Conservation (phyloP, 805 yeast species). For the Nakazawaea holstii region DNA sequence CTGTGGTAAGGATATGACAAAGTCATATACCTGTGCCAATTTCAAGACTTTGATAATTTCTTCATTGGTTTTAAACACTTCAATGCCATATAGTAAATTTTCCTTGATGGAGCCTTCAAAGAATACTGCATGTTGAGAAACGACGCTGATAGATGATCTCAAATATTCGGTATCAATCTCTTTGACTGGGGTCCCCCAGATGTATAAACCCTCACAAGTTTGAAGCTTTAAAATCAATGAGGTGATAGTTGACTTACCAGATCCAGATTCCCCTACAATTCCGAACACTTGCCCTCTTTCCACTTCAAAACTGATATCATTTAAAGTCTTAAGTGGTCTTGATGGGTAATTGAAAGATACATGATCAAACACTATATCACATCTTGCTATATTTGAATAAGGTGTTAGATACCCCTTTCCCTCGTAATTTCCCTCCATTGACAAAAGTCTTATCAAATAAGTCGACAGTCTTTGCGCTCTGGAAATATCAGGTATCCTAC, state of each 20-base stretch:
- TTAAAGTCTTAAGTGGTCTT: constrained; percentile 27
- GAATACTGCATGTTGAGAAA: constrained; percentile 68
- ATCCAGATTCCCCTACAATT: constrained; percentile 81
- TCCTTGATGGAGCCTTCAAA: constrained; percentile 71
- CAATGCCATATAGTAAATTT: constrained; percentile 61
- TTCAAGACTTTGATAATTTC: constrained; percentile 35
- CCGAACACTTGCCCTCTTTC: constrained; percentile 49
- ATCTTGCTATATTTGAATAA: not conserved
- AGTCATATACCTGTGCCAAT: constrained; percentile 46
- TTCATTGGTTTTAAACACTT: constrained; percentile 16
- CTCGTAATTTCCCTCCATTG: constrained; percentile 17
- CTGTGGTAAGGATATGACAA: constrained; percentile 47
- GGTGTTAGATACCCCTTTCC: no score
- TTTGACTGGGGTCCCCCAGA: constrained; percentile 45
- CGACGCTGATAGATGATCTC: constrained; percentile 56
- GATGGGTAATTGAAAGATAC: constrained; percentile 47
- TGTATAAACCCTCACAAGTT: constrained; percentile 28
- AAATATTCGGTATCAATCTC: constrained; percentile 40
- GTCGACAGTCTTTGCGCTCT: constrained; percentile 75
- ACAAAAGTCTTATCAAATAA: constrained; percentile 38
- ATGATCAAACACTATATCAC: constrained; percentile 34
- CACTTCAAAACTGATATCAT: constrained; percentile 37
- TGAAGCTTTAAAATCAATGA: constrained; percentile 53
- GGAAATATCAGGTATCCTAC: constrained; percentile 71
- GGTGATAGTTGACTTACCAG: constrained; percentile 82